These are phyloP conservation scores for Pelargonium citronellum DNA, from an alignment of 441 rosid genomes.

Conservation along the genomic window DNA sequence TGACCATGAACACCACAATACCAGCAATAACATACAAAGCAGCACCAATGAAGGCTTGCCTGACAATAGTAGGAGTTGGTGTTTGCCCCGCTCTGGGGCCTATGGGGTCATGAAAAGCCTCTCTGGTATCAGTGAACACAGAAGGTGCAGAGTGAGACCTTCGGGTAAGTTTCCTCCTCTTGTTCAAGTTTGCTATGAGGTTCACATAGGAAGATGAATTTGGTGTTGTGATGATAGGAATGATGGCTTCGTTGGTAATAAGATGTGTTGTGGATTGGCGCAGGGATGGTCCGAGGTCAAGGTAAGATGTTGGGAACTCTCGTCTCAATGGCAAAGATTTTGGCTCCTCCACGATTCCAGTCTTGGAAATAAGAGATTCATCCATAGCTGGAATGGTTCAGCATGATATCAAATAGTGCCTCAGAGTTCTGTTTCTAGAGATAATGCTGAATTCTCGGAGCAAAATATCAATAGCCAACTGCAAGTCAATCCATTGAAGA, in stretches of 20 bases:
- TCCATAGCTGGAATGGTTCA: background rate
- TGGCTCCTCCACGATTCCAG: background rate
- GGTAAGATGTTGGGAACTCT: background rate
- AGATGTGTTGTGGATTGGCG: conserved; percentile 1
- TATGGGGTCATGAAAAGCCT: conserved; percentile 19
- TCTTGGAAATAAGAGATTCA: background rate
- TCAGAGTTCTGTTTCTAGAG: background rate
- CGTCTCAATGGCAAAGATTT: background rate
- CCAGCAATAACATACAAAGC: conserved; percentile 37
- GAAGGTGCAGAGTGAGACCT: conserved; percentile 63
- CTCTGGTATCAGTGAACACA: conserved; percentile 33
- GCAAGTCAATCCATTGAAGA: conserved; percentile 4
- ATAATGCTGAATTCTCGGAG: background rate
- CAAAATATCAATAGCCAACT: background rate
- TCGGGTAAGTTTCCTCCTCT: conserved; percentile 27
- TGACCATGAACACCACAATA: conserved; percentile 25
- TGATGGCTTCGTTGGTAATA: background rate
- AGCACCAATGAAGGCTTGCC: conserved; percentile 46
- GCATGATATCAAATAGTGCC: background rate
- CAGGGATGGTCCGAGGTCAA: background rate
- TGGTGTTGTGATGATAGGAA: background rate
- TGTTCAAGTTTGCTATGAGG: conserved; percentile 42
- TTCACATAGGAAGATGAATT: conserved; percentile 17
- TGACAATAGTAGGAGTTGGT: conserved; percentile 37
- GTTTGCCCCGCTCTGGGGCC: conserved; percentile 20